Percentiles rank a stretch among this genome's conserved stretches.
Evolutionary conservation across 2,329 filamentous ascomycete genomes (phyloP).

Genomic region (Xylariales sp.): DNA sequence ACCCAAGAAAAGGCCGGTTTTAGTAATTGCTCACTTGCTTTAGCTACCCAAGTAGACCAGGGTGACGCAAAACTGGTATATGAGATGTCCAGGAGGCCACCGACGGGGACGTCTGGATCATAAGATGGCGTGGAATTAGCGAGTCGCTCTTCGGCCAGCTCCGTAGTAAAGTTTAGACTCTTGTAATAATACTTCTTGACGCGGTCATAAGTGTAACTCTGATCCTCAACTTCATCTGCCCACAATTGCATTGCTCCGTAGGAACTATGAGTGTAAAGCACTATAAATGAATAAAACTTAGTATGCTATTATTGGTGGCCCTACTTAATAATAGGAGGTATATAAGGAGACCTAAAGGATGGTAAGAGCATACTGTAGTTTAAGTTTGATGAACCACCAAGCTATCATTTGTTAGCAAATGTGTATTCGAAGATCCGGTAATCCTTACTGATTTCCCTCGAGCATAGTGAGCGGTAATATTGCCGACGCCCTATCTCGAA

Average conservation of each 20-base stretch:
- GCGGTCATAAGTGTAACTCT: conserved; percentile 5
- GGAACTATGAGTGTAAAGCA: conserved; percentile 20
- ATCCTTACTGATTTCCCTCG: conserved; percentile 19
- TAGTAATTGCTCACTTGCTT: conserved; percentile 34
- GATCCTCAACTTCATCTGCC: conserved; percentile 18
- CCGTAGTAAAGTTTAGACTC: conserved; percentile 40
- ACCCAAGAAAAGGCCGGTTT: neutral
- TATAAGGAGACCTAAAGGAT: neutral
- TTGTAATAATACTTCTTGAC: conserved; percentile 37
- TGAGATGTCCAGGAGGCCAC: conserved; percentile 55
- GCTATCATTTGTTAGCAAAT: conserved; percentile 1
- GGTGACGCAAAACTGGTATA: conserved; percentile 54
- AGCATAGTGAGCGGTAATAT: conserved; percentile 10
- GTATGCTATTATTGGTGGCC: neutral
- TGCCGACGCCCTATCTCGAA: conserved; percentile 10
- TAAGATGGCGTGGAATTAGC: conserved; percentile 33
- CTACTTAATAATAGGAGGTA: neutral
- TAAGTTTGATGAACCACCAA: conserved; percentile 19
- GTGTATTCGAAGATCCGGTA: neutral
- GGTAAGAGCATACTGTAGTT: conserved; percentile 7
- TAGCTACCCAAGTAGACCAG: conserved; percentile 53
- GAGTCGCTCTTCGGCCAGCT: conserved; percentile 34
- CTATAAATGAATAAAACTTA: neutral
- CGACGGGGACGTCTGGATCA: conserved; percentile 44
- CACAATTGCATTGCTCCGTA: conserved; percentile 19